phyloP scores from a whole-genome alignment of 2,329 filamentous ascomycete species.

The Acrocalymma vagum region DNA sequence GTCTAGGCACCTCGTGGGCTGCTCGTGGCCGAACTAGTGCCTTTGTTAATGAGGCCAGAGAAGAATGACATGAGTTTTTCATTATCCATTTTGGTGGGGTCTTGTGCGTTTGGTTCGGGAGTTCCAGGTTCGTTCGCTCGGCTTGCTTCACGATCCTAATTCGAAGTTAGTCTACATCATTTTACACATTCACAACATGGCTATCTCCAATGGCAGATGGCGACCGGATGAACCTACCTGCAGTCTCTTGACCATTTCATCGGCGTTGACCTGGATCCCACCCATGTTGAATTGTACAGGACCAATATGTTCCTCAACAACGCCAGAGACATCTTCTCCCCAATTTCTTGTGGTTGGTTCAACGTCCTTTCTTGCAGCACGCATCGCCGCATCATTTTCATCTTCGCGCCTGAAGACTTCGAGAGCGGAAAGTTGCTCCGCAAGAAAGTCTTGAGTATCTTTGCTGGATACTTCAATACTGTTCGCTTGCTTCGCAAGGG shows the following conservation, averaged over 20 bases:
- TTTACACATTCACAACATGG: neutral
- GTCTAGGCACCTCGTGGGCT: constrained; percentile 30
- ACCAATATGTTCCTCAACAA: constrained; percentile 73
- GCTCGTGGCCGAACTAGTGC: constrained; percentile 24
- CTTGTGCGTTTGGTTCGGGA: constrained; percentile 32
- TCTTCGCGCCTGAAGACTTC: constrained; percentile 71
- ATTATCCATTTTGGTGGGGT: constrained; percentile 46
- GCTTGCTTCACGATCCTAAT: constrained; percentile 47
- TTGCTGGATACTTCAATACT: constrained; percentile 71
- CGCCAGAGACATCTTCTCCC: constrained; percentile 41
- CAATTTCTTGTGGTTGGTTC: constrained; percentile 31
- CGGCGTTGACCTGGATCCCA: constrained; percentile 93
- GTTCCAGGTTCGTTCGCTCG: constrained; percentile 37
- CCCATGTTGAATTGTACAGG: constrained; percentile 98
- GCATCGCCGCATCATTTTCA: constrained; percentile 61
- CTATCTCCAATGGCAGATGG: too few relatives aligned
- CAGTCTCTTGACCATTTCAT: constrained; percentile 87
- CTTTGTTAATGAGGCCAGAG: constrained; percentile 47
- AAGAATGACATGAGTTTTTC: constrained; percentile 51
- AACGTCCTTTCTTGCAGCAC: constrained; percentile 45
- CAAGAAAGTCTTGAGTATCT: constrained; percentile 80
- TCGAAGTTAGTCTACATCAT: constrained; percentile 16
- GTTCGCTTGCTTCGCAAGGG: constrained; percentile 53
- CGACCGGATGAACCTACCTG: too few relatives aligned
- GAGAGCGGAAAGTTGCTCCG: constrained; percentile 76